Percentiles rank a stretch among this genome's conserved stretches.
Conservation (phyloP, 2,329 filamentous ascomycete species). For the Pseudocercospora macadamiae region DNA sequence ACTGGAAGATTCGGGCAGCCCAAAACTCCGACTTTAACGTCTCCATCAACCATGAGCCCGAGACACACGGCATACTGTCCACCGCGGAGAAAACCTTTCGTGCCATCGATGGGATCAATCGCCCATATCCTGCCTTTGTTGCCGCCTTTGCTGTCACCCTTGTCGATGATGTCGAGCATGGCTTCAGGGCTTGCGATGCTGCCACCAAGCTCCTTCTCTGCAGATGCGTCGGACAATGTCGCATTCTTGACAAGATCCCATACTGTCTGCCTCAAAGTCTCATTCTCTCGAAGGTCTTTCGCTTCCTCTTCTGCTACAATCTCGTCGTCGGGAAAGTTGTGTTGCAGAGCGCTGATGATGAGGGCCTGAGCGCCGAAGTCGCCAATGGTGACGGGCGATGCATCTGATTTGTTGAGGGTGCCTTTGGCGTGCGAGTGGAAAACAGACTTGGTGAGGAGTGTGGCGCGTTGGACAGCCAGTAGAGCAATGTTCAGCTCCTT, state of each 20-base stretch:
- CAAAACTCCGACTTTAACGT: slow-evolving; percentile 91
- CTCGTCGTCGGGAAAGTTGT: slow-evolving; percentile 87
- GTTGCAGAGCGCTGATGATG: slow-evolving; percentile 86
- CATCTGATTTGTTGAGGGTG: slow-evolving; percentile 91
- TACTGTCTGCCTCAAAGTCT: slow-evolving; percentile 70
- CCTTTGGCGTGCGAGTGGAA: slow-evolving; percentile 91
- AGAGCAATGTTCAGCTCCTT: slow-evolving; percentile 82
- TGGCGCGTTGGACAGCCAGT: slow-evolving; percentile 83
- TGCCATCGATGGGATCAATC: slow-evolving; percentile 96
- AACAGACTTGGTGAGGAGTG: slow-evolving; percentile 74
- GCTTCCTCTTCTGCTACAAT: slow-evolving; percentile 97
- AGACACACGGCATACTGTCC: slow-evolving; percentile 97
- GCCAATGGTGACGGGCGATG: slow-evolving; percentile 94
- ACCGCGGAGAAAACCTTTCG: slow-evolving; percentile 93
- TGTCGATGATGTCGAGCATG: slow-evolving; percentile 63
- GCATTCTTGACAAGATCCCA: slow-evolving; percentile 80
- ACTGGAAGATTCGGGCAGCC: slow-evolving; percentile 94
- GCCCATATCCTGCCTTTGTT: slow-evolving; percentile 84
- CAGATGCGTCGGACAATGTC: slow-evolving; percentile 66
- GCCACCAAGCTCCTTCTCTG: slow-evolving; percentile 71
- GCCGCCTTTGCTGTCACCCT: slow-evolving; percentile 70
- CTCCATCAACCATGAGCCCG: slow-evolving; percentile 86
- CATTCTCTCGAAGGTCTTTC: slow-evolving; percentile 72
- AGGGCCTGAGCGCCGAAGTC: slow-evolving; percentile 97
- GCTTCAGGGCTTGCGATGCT: slow-evolving; percentile 66